Base-by-base conservation (phyloP, 495 filamentous ascomycete genomes). In the Aspergillus carlsbadensis region DNA sequence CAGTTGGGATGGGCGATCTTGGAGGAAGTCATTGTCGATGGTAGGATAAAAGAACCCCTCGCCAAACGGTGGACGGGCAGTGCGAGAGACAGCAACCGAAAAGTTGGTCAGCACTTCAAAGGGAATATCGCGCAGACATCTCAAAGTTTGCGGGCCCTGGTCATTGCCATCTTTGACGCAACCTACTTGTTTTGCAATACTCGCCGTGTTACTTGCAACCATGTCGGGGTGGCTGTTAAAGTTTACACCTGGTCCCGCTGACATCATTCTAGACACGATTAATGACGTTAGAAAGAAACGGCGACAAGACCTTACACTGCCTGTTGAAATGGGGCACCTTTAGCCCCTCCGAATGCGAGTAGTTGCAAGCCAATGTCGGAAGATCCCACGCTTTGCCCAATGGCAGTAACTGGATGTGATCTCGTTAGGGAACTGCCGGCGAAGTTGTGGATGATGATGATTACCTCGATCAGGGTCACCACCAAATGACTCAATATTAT, bases 351-450 rank as follows among this genome's bases (percentile, higher is more conserved):
- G 45, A 69, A 77, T 4, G 73, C 68, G 39, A 69, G 60, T 24
- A 76, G 65, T 14, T 78, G 75, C 36, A 76, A 58, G 11, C 73
- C 69, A 20, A 78, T 72, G 31, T 72, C 62, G n/a, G 46, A 63
- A 10, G 68, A 66, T 40, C 70, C 70, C 0, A 68, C 70, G 14
- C 63, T 67, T 46, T 72, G 63, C 1, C 70, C 70, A 17, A 65
- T 56, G 11, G 62, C 61, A 44, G 63, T 66, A 26, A 70, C 62
- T 58, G 13, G 44, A 18, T 18, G 26, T 29, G 8, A 4, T 4
- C 8, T 29, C 8, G 26, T 29, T 29, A 10, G 6, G 26, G 26
- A n/a, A 10, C n/a, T 20, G 5, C 29, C 11, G 8, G 26, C 8
- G 26, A 15, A 26, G 7, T 6, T 22, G 7, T 24, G 5, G 17